These are phyloP conservation scores for Borovskyia barvae DNA, from an alignment of 208 protist species.

Conservation along the genomic window DNA sequence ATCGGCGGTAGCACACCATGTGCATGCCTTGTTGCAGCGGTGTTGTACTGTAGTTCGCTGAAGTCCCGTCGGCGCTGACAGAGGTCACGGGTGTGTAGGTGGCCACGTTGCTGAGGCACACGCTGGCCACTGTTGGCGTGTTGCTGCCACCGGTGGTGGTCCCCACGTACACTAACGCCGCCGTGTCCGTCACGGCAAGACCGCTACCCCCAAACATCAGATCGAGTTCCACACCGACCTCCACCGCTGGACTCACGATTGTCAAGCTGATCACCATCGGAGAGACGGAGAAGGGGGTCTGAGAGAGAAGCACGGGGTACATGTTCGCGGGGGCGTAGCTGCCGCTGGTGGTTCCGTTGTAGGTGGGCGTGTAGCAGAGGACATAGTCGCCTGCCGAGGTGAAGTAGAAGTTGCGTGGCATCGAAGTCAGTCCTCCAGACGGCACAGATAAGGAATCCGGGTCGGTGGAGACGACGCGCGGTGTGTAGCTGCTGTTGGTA, in stretches of 20 bases:
- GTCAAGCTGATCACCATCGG: conserved; percentile 44
- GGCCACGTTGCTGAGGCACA: conserved; percentile 28
- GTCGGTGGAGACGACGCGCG: conserved; percentile 35
- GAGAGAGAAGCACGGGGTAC: conserved; percentile 35
- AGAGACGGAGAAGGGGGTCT: conserved; percentile 51
- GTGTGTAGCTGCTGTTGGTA: conserved; percentile 54
- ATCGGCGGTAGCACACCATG: conserved; percentile 61
- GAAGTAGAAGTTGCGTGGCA: conserved; percentile 46
- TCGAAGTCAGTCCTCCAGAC: conserved; percentile 21
- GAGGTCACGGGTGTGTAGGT: conserved; percentile 38
- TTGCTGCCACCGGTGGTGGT: not conserved
- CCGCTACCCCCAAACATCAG: conserved; percentile 57
- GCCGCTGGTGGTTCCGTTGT: conserved; percentile 11
- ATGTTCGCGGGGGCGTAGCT: conserved; percentile 5
- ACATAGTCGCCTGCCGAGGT: conserved; percentile 51
- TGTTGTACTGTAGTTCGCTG: conserved; percentile 47
- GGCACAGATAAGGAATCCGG: conserved; percentile 12
- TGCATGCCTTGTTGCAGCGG: conserved; percentile 45
- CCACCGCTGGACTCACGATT: conserved; percentile 32
- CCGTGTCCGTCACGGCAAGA: conserved; percentile 39
- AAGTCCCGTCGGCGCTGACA: conserved; percentile 35
- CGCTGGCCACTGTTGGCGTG: conserved; percentile 20
- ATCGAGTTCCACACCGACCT: conserved; percentile 43
- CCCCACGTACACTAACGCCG: conserved; percentile 51
- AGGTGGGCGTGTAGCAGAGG: conserved; percentile 61